These are phyloP conservation scores for Sphagnum fallax DNA, from an alignment of 228 moss, liverwort and hornwort species.

Conservation along the genomic window DNA sequence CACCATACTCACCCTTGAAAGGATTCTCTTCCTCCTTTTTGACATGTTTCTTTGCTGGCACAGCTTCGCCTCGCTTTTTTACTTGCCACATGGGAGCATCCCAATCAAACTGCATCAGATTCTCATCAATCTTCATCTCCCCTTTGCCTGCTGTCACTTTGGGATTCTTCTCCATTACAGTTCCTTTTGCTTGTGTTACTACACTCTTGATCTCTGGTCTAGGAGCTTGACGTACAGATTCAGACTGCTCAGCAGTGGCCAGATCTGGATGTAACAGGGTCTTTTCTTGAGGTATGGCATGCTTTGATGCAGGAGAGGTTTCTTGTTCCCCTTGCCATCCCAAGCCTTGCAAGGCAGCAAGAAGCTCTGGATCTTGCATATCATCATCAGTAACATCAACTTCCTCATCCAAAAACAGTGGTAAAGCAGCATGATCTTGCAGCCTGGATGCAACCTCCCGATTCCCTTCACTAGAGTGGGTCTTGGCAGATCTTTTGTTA, in stretches of 20 bases:
- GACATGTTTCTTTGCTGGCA: neutral
- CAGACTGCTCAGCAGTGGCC: no score
- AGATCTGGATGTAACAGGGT: neutral
- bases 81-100: slow-evolving; percentile 25
- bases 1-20: slow-evolving; percentile 60
- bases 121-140: slow-evolving; percentile 13
- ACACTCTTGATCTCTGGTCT: slow-evolving; percentile 3
- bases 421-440: slow-evolving; percentile 21
- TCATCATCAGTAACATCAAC: slow-evolving; percentile 84
- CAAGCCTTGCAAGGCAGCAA: slow-evolving; percentile 65
- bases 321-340: slow-evolving; percentile 60
- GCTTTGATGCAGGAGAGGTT: slow-evolving; percentile 13
- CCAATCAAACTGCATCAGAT: slow-evolving; percentile 43
- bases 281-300: neutral
- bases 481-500: neutral
- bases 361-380: slow-evolving; percentile 71
- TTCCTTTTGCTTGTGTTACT: neutral
- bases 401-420: slow-evolving; percentile 49
- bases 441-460: neutral
- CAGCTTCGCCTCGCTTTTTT: slow-evolving; percentile 16
- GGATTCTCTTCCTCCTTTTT: slow-evolving; percentile 21
- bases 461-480: slow-evolving; percentile 5
- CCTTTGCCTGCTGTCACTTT: slow-evolving; percentile 17
- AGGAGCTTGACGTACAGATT: neutral
- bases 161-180: slow-evolving; percentile 4